These are phyloP conservation scores for Penicillium manginii DNA, from an alignment of 495 filamentous ascomycete species.

Conservation along the genomic window DNA sequence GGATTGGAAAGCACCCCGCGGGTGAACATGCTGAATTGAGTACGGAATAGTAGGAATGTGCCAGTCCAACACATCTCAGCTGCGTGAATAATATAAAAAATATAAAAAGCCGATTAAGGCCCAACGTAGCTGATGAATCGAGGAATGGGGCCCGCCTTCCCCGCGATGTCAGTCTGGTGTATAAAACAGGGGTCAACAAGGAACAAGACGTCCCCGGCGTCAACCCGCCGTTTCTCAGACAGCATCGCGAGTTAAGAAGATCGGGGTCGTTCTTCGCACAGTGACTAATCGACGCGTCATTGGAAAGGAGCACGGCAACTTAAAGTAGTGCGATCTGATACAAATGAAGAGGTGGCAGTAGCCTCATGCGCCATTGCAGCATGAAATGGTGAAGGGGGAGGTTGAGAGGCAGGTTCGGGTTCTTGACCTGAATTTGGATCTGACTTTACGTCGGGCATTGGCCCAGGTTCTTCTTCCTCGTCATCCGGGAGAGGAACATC, in stretches of 20 bases:
- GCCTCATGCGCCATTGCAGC: neutral
- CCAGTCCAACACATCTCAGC: conserved; percentile 30
- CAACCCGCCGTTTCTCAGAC: conserved; percentile 31
- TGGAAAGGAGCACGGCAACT: conserved; percentile 79
- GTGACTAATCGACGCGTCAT: conserved; percentile 92
- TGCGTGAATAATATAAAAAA: conserved; percentile 13
- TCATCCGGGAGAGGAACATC: conserved; percentile 80
- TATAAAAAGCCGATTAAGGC: conserved; percentile 20
- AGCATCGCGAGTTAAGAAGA: conserved; percentile 38
- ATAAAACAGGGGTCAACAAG: conserved; percentile 37
- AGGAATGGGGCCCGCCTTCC: conserved; percentile 45
- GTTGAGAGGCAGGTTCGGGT: neutral
- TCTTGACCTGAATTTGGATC: too few species aligned
- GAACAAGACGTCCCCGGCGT: conserved; percentile 45
- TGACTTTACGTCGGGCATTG: conserved; percentile 6
- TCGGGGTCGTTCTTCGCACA: conserved; percentile 78
- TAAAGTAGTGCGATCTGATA: conserved; percentile 74
- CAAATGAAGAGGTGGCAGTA: conserved; percentile 1
- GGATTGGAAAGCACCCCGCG: neutral
- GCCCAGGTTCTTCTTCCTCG: conserved; percentile 54
- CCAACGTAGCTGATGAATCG: conserved; percentile 26
- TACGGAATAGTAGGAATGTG: neutral
- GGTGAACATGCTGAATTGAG: neutral
- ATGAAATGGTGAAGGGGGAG: conserved; percentile 9
- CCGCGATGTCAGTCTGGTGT: conserved; percentile 32